Conservation (phyloP, 352 stramenopile species). For the Phytopythium cucurbitacearum region DNA sequence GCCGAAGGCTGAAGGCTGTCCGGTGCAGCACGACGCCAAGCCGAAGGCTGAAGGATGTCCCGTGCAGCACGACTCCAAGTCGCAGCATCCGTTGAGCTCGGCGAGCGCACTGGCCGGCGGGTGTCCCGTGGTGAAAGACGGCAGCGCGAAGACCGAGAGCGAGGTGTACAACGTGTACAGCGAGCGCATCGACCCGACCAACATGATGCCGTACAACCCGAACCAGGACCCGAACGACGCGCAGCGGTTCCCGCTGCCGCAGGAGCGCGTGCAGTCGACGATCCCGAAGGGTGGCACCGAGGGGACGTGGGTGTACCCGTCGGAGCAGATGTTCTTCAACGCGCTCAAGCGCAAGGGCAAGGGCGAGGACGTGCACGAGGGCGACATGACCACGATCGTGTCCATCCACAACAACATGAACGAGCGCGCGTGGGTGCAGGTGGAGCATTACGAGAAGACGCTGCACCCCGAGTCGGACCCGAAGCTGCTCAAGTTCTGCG, state of each 20-base stretch:
- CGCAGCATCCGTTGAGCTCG: constrained; percentile 1
- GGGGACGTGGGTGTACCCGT: constrained; percentile 97
- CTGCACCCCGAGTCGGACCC: constrained; percentile 75
- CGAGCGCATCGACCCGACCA: constrained; percentile 95
- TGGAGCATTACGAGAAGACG: constrained; percentile 97
- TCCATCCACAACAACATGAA: constrained; percentile 99
- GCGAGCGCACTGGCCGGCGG: constrained; percentile 26
- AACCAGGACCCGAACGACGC: constrained; percentile 92
- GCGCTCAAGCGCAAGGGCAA: constrained; percentile 97
- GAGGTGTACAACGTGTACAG: constrained; percentile 98
- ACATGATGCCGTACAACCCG: constrained; percentile 97
- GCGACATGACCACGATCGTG: constrained; percentile 94
- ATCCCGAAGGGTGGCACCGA: constrained; percentile 96
- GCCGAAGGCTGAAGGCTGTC: constrained; percentile 28
- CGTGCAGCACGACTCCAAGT: constrained; percentile 53
- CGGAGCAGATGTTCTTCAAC: constrained; percentile 99
- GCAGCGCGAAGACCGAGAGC: constrained; percentile 13
- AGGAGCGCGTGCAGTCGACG: constrained; percentile 91
- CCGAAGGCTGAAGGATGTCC: constrained; percentile 47
- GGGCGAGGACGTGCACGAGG: constrained; percentile 94
- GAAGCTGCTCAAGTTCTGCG: constrained; percentile 96
- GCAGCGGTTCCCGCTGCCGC: constrained; percentile 89
- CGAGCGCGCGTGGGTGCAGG: constrained; percentile 96
- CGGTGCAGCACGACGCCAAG: constrained; percentile 45
- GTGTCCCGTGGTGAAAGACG: constrained; percentile 52